Base-by-base conservation (phyloP, 352 stramenopile species). In the Saprolegnia parasitica region DNA sequence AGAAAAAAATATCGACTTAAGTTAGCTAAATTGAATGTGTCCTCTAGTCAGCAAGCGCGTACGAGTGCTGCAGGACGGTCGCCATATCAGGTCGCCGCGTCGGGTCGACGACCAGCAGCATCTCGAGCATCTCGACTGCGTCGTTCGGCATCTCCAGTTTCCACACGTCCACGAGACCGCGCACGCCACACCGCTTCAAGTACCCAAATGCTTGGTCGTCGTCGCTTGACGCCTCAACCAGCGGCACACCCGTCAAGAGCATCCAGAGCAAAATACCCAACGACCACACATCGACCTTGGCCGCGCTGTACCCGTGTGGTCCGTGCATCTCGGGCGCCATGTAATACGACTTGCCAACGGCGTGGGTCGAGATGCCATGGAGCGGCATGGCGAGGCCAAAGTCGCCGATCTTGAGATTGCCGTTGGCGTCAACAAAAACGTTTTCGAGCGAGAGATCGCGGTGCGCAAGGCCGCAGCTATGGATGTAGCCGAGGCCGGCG, bases 381-480 rank as follows among this genome's bases (percentile, higher is more conserved):
- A 56, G 21, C 32, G 32, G 24, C 15, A 70, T 78, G 46, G 73
- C 78, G 39, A 88, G 75, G 0, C 82, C 79, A 52, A 88, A 87
- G 64, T 88, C 79, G 9, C 74, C 66, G 54, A 88, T 73, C 68
- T 90, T 88, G 71, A 76, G 78, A 35, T 58, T 61, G 21, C 77
- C 79, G 37, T 80, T 68, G 23, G 56, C 32, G 3, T 67, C 63
- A 23, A 88, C 58, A 18, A 88, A 76, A 16, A 88, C 68, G 72
- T 89, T 89, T 65, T 89, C 81, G 24, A 87, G 74, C n/a, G 79
- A 89, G 15, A 89, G 54, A 67, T 89, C 81, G 5, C 81, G 78
- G 62, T 89, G 81, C 37, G 79, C 78, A 58, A 81, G 66, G 26
- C 58, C 56, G 42, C 61, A 37, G 9, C 23, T 24, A 77, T 57